Percentiles rank a stretch among this genome's conserved stretches.
Conservation (phyloP, 305 asterid genomes). For the Monarda citriodora region DNA sequence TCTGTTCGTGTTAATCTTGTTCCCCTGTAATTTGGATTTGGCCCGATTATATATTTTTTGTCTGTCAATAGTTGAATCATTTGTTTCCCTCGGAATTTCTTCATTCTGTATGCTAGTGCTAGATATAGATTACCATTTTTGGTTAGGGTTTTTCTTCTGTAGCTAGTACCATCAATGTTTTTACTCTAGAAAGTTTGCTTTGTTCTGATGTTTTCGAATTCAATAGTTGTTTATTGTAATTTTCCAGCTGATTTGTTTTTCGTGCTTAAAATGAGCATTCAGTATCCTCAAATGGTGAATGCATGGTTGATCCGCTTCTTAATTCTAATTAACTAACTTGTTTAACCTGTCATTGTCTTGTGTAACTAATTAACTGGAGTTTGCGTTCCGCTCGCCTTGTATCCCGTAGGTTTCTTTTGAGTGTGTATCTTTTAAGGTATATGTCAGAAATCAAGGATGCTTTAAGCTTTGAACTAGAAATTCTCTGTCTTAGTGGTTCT, state of each 20-base stretch:
- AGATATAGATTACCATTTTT: background rate
- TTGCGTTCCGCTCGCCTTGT: background rate
- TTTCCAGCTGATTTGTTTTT: background rate
- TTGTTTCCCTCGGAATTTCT: background rate
- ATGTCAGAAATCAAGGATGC: background rate
- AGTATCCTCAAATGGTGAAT: background rate
- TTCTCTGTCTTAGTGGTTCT: background rate
- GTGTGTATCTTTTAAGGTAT: slow-evolving; percentile 1
- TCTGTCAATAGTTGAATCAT: background rate
- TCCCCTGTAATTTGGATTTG: slow-evolving; percentile 4
- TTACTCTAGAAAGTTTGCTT: background rate
- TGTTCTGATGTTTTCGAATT: slow-evolving; percentile 6
- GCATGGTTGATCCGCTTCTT: background rate
- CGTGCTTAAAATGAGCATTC: background rate
- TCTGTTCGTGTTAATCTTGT: background rate
- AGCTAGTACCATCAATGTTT: background rate
- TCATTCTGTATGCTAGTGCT: background rate
- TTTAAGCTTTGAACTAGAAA: background rate
- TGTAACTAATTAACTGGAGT: slow-evolving; percentile 6
- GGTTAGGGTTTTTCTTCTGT: slow-evolving; percentile 14
- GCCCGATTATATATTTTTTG: background rate
- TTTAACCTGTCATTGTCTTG: background rate
- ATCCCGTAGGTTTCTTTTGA: background rate
- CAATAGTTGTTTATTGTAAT: background rate
- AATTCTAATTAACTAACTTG: background rate